phyloP scores from a whole-genome alignment of 805 yeast species.

The Saccharomycopsis fodiens region DNA sequence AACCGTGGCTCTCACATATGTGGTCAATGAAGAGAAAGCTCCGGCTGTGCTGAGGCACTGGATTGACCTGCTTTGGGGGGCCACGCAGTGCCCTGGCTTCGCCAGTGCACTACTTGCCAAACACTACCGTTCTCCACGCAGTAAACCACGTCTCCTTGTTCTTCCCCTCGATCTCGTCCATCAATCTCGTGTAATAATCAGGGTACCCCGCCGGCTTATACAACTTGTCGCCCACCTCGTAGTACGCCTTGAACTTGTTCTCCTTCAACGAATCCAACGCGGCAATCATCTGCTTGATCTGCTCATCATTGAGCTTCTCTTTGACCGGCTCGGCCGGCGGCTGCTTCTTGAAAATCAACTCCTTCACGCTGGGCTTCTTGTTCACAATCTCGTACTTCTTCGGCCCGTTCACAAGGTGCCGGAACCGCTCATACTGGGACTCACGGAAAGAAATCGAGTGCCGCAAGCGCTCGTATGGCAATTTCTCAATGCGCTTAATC shows the following conservation, averaged over 20 bases:
- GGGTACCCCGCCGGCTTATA: slow-evolving; percentile 82
- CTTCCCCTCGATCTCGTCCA: slow-evolving; percentile 65
- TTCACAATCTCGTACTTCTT: slow-evolving; percentile 32
- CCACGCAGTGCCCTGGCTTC: too few relatives aligned
- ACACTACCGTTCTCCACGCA: slow-evolving; percentile 67
- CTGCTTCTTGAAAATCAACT: slow-evolving; percentile 29
- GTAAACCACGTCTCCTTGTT: slow-evolving; percentile 55
- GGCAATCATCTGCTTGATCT: slow-evolving; percentile 46
- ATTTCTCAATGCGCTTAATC: slow-evolving; percentile 47
- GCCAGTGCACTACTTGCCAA: slow-evolving; percentile 46
- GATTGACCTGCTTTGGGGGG: neutral
- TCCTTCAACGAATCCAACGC: slow-evolving; percentile 17
- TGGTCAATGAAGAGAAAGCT: too few relatives aligned
- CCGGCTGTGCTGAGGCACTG: too few relatives aligned
- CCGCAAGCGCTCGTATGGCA: slow-evolving; percentile 63
- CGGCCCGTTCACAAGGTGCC: slow-evolving; percentile 42
- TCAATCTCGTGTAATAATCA: slow-evolving; percentile 60
- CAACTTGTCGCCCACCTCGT: slow-evolving; percentile 58
- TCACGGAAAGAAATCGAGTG: slow-evolving; percentile 67
- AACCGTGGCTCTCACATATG: too few relatives aligned
- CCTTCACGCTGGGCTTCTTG: slow-evolving; percentile 34
- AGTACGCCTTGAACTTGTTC: slow-evolving; percentile 35
- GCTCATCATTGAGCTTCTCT: slow-evolving; percentile 38
- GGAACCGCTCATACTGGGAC: slow-evolving; percentile 51
- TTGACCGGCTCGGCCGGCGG: slow-evolving; percentile 36